These are phyloP conservation scores for Fragilaria crotonensis DNA, from an alignment of 108 stramenopile species.

Conservation along the genomic window DNA sequence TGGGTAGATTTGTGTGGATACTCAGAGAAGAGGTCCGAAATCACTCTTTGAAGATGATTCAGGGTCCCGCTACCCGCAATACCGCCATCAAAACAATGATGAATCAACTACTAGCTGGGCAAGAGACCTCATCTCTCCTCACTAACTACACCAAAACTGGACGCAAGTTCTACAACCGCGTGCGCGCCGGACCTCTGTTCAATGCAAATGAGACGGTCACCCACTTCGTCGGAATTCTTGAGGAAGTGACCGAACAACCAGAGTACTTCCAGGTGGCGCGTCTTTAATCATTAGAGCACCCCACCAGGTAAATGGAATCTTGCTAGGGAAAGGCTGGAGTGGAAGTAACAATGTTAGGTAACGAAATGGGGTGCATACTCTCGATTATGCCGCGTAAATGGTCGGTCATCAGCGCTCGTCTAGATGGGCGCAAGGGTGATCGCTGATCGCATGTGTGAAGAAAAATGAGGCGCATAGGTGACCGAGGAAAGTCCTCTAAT, in stretches of 20 bases:
- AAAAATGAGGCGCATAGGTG: no score
- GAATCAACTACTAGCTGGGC: constrained; percentile 19
- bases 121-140: constrained; percentile 31
- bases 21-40: constrained; percentile 30
- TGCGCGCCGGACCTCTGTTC: constrained; percentile 37
- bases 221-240: constrained; percentile 57
- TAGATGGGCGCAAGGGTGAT: no score
- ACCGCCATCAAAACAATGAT: constrained; percentile 24
- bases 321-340: no score
- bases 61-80: constrained; percentile 54
- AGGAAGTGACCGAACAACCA: constrained; percentile 25
- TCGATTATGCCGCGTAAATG: no score
- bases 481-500: no score
- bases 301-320: no score
- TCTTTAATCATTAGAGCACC: no score
- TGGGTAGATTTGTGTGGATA: constrained; percentile 66
- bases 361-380: no score
- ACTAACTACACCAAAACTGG: constrained; percentile 59
- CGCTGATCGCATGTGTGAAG: no score
- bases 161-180: constrained; percentile 42
- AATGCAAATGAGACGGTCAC: constrained; percentile 33
- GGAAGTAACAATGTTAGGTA: no score
- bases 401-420: no score
- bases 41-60: constrained; percentile 41
- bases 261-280: constrained; percentile 6